Base-by-base conservation (phyloP, 805 yeast genomes). In the Metschnikowia colocasiae region DNA sequence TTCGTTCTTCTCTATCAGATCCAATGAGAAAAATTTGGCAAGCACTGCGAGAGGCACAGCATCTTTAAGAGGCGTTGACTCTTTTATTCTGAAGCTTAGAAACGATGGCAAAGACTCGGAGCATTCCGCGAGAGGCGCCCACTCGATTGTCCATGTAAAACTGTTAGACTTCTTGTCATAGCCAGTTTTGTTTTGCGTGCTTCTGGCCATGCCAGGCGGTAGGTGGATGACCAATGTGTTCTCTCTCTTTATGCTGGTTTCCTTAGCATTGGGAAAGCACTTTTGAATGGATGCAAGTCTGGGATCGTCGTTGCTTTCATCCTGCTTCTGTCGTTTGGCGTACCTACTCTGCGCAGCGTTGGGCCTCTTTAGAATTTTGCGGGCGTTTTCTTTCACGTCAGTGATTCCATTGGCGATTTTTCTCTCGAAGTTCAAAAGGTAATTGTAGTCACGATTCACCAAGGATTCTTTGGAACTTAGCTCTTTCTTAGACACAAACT, bases 391-490 rank as follows among this genome's bases (percentile, higher is more conserved):
- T 48, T 69, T 75, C 6, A 67, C 57, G 58, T 83, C 92, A 0
- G 63, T 63, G 55, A 80, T 82, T 6, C 81, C 78, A 13, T 87
- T 62, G n/a, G 74, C 73, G 12, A 89, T 69, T 2, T 74, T 63
- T 37, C 97, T 67, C 41, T 82, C 82, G 46, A 87, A 56, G 18
- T 68, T 70, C 48, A 79, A 70, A 27, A 91, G 65, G 59, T 87
- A 87, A 59, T 87, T 85, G 63, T 89, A 91, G 61, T 91, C 97
- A 51, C 97, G 67, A 59, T 90, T 89, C 6, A 90, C 78, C 39
- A 81, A 79, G 4, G 63, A 55, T 7, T 66, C 64, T 22, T 68
- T 66, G 31, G 59, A 52, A 9, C 60, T 49, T 6, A 89, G 63
- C 2, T 74, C 74, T 3, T 64, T 62, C 43, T 77, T 72, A 1